phyloP scores from a whole-genome alignment of 345 rosid genomes.

The Lumnitzera racemosa region DNA sequence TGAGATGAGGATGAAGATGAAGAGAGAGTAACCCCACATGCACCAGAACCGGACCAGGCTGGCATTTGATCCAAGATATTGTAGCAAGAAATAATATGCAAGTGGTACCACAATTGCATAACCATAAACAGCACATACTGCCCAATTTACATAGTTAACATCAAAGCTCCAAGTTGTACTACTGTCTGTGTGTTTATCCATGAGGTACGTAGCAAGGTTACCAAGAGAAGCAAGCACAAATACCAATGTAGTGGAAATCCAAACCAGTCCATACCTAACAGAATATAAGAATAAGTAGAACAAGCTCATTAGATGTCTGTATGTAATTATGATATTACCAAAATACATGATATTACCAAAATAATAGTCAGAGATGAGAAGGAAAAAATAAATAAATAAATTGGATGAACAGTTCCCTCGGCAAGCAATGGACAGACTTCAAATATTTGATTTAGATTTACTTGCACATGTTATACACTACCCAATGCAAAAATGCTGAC shows the following conservation, averaged over 20 bases:
- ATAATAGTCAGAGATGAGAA: neutral
- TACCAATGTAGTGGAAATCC: conserved; percentile 89
- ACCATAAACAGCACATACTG: conserved; percentile 56
- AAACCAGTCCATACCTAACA: conserved; percentile 78
- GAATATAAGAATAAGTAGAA: conserved; percentile 4
- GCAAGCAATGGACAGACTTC: too few relatives aligned
- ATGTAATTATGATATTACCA: neutral
- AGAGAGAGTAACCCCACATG: conserved; percentile 97
- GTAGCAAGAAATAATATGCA: conserved; percentile 76
- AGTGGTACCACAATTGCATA: conserved; percentile 73
- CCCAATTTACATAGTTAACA: conserved; percentile 68
- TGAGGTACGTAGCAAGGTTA: conserved; percentile 81
- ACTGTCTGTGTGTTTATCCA: conserved; percentile 39
- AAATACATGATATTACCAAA: neutral
- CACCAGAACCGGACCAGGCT: conserved; percentile 85
- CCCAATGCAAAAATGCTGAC: too few relatives aligned
- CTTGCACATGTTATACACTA: too few relatives aligned
- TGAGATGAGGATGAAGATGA: conserved; percentile 52
- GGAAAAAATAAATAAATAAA: too few relatives aligned
- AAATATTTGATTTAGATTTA: too few relatives aligned
- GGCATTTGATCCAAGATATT: conserved; percentile 72
- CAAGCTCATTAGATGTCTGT: neutral
- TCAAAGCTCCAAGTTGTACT: conserved; percentile 75
- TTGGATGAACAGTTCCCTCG: too few relatives aligned
- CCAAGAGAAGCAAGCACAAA: conserved; percentile 78